Evolutionary conservation across 2,329 filamentous ascomycete genomes (phyloP).

Genomic region (Ophiostoma himal-ulmi): DNA sequence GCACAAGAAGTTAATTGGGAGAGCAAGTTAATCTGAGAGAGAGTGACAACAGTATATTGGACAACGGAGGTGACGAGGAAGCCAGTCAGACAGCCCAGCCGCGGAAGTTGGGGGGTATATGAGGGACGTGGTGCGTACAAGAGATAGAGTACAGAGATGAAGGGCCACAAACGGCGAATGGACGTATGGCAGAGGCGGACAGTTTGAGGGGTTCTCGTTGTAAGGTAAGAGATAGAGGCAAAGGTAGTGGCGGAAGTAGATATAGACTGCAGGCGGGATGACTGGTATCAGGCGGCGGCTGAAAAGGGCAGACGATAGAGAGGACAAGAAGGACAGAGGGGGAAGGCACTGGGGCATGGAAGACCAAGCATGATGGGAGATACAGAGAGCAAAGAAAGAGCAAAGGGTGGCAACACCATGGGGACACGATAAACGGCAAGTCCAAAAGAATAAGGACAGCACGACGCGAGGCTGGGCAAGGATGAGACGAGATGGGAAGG

Average conservation of each 20-base stretch:
- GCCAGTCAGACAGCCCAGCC: background rate
- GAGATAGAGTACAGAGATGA: constrained; percentile 10
- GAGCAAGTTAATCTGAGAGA: too few species aligned
- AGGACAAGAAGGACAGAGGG: background rate
- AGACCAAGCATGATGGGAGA: background rate
- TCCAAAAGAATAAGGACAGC: background rate
- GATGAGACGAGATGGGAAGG: background rate
- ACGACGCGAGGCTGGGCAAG: background rate
- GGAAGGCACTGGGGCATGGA: background rate
- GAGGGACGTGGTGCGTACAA: background rate
- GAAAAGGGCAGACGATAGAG: background rate
- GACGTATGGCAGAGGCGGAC: background rate
- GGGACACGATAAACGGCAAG: background rate
- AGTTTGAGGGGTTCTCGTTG: background rate
- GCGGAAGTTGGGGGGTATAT: background rate
- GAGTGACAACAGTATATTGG: background rate
- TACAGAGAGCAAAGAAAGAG: background rate
- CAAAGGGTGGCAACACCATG: background rate
- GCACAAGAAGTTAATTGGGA: background rate
- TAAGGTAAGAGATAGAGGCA: background rate
- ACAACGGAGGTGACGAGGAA: background rate
- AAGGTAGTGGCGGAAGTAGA: background rate
- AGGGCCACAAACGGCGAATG: constrained; percentile 5
- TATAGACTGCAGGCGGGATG: background rate
- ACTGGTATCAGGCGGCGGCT: background rate